Evolutionary conservation across 768 basidiomycete genomes (phyloP).

Genomic region (Pleurotus pulmonarius): DNA sequence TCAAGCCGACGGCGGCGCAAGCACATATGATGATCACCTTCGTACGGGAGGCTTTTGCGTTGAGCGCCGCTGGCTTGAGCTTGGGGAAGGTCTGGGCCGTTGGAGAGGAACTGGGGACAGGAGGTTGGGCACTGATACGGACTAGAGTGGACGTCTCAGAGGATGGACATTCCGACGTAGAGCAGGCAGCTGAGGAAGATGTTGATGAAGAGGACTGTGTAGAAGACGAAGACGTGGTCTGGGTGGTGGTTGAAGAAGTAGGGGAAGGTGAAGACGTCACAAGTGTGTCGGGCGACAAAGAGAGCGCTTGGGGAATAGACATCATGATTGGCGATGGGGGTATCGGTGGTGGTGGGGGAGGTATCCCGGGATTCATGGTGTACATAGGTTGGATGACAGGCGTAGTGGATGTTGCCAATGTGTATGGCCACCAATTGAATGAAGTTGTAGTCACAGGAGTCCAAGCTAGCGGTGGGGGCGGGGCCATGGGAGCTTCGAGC

Average conservation of each 20-base stretch:
- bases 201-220: not conserved
- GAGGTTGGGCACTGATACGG: conserved; percentile 28
- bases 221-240: conserved; percentile 7
- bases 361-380: not conserved
- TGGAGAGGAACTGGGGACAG: conserved; percentile 15
- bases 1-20: conserved; percentile 24
- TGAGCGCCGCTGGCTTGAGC: conserved; percentile 10
- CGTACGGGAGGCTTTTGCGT: conserved; percentile 17
- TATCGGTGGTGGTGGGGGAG: not conserved
- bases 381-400: not conserved
- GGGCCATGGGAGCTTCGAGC: not conserved
- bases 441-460: conserved; percentile 20
- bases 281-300: conserved; percentile 7
- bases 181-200: not conserved
- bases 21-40: conserved; percentile 25
- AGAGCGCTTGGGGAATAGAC: not conserved
- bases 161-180: conserved; percentile 2
- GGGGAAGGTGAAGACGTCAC: conserved; percentile 1
- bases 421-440: conserved; percentile 37
- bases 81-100: conserved; percentile 8
- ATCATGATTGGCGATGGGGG: not conserved
- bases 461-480: conserved; percentile 2
- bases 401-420: conserved; percentile 15
- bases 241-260: not conserved
- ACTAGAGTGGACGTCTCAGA: conserved; percentile 18